Evolutionary conservation across 2,329 filamentous ascomycete species (phyloP).

Genomic region (Colletotrichum neosansevieriae): DNA sequence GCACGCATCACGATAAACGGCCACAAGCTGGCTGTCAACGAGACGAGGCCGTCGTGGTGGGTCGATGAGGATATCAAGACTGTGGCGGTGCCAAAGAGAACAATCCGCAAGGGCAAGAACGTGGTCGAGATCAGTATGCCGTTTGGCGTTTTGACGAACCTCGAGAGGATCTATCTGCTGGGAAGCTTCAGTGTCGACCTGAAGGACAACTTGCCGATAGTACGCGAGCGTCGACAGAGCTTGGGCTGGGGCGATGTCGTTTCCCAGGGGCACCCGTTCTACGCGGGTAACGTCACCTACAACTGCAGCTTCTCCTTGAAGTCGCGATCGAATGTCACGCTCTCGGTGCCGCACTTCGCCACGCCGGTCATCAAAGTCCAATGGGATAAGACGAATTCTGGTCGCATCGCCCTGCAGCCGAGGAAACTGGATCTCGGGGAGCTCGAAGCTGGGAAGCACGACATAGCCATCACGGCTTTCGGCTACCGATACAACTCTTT

Average conservation of each 20-base stretch:
- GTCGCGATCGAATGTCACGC: conserved; percentile 4
- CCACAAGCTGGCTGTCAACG: conserved; percentile 5
- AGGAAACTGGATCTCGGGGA: conserved; percentile 1
- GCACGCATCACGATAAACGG: conserved; percentile 44
- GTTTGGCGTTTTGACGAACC: conserved; percentile 46
- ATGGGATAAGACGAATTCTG: conserved; percentile 3
- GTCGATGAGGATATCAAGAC: conserved; percentile 48
- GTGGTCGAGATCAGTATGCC: conserved; percentile 43
- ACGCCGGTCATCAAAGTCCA: conserved; percentile 33
- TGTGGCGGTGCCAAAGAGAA: conserved; percentile 40
- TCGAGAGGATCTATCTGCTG: conserved; percentile 48
- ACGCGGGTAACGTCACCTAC: conserved; percentile 44
- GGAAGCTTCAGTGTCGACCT: conserved; percentile 46
- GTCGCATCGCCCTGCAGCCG: conserved; percentile 28
- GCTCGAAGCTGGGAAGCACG: conserved; percentile 13
- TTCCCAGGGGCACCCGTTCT: conserved; percentile 44
- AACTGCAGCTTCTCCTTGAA: conserved; percentile 31
- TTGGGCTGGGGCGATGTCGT: conserved; percentile 46
- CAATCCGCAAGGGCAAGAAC: conserved; percentile 44
- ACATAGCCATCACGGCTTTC: conserved; percentile 24
- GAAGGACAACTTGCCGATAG: conserved; percentile 19
- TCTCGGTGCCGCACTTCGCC: conserved; percentile 27
- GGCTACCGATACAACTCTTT: conserved; percentile 33
- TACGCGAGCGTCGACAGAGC: conserved; percentile 2
- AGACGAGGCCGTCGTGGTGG: conserved; percentile 43